Conservation (phyloP, 108 stramenopile genomes). For the Fragilaria crotonensis region DNA sequence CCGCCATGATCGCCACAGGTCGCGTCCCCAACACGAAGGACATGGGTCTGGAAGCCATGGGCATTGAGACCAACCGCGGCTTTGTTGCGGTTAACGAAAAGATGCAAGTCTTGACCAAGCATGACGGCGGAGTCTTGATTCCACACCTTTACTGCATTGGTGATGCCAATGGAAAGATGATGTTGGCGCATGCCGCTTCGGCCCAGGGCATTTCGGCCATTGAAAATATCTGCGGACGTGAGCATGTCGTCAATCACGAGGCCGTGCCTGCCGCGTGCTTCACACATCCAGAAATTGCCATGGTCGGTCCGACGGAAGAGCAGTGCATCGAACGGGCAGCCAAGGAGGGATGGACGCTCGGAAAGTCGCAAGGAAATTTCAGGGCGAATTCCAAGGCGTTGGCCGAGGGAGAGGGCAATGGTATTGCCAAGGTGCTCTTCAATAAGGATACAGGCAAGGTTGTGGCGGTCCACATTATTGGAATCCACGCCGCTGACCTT, state of each 20-base stretch:
- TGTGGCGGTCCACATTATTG: conserved; percentile 97
- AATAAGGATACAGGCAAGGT: conserved; percentile 96
- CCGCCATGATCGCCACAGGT: conserved; percentile 97
- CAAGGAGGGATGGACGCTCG: conserved; percentile 92
- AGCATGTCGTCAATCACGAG: conserved; percentile 88
- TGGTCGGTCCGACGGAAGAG: conserved; percentile 97
- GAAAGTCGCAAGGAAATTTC: conserved; percentile 91
- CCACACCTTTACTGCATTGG: conserved; percentile 97
- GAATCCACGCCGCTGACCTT: conserved; percentile 97
- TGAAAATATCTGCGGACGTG: conserved; percentile 93
- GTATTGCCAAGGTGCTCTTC: conserved; percentile 98
- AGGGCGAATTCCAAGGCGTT: conserved; percentile 98
- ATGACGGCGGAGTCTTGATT: conserved; percentile 67
- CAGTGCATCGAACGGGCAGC: conserved; percentile 88
- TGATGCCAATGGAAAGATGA: conserved; percentile 99
- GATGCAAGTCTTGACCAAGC: conserved; percentile 91
- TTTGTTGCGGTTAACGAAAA: conserved; percentile 93
- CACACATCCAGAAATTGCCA: conserved; percentile 97
- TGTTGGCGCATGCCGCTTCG: conserved; percentile 97
- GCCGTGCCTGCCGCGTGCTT: conserved; percentile 97
- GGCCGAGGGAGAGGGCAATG: conserved; percentile 96
- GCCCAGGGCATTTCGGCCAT: conserved; percentile 96
- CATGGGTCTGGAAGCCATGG: conserved; percentile 85
- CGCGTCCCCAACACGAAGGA: conserved; percentile 93
- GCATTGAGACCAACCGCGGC: conserved; percentile 91